Evolutionary conservation across 352 stramenopile genomes (phyloP), one percentile per base, ranked within the genome.

Genomic region (Globisporangium carolinianum): DNA sequence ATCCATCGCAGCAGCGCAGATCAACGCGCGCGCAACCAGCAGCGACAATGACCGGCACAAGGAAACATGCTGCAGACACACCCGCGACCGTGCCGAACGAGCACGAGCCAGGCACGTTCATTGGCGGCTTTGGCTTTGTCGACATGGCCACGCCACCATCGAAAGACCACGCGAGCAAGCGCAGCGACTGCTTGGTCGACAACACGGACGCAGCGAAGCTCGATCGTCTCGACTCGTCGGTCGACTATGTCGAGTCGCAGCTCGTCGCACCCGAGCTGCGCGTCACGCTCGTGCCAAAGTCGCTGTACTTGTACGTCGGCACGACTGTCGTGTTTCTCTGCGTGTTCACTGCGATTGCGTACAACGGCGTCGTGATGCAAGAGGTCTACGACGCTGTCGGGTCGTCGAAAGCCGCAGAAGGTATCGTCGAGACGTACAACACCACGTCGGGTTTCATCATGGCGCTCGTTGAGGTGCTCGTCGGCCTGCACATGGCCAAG

Each of bases 381-480:
- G 38, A 61, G 24, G 47, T 61, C 15, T 55, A 55, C 47, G 55
- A 61, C 32, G 35, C 46, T 7, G 24, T 61, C 12, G 55, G 55
- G 3, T 61, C 55, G 10, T 53, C 49, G 6, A 53, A 53, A 10
- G 49, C 15, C 6, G 49, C 49, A 18, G 46, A 51, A 14, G 54
- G 53, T 4, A 60, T 51, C 36, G 54, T 60, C 18, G 54, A 60
- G 46, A 60, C 24, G 42, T 60, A 53, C 46, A 60, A 60, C 46
- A 60, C 54, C 0, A 53, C 42, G 36, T 60, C 54, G 4, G 54
- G 54, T 6, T 60, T 53, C 46, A 14, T 60, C 46, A 60, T 60
- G 54, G 54, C 54, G n/a, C n/a, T 77, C 35, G 55, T 84, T 12
- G 71, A 81, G 53, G 66, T 80, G 35, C 52, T 79, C 15, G 18